Evolutionary conservation across 73 alveolate species (phyloP).

Genomic region (Paramecium pentaurelia): DNA sequence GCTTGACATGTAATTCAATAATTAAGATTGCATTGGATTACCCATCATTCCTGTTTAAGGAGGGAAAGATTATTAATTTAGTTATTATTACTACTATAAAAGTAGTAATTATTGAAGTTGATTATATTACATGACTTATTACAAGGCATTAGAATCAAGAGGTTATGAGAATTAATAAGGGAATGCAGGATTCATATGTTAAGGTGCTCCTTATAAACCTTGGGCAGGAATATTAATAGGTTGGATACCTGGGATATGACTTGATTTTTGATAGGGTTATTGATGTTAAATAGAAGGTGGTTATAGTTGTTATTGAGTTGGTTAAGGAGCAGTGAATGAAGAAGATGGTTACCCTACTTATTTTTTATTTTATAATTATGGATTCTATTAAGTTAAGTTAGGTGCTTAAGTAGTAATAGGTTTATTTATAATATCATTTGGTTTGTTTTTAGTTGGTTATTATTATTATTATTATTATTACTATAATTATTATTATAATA

Average conservation of each 20-base stretch:
- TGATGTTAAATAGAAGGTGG: background rate
- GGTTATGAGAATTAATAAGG: background rate
- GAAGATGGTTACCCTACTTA: background rate
- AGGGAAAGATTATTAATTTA: background rate
- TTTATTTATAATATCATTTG: background rate
- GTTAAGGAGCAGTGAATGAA: background rate
- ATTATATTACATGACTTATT: background rate
- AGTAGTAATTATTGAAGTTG: background rate
- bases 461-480: too few species aligned
- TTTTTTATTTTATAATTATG: background rate
- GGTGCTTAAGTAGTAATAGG: background rate
- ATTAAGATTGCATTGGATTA: background rate
- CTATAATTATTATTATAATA: too few species aligned
- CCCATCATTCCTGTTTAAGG: background rate
- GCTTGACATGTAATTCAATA: background rate
- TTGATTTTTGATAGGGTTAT: background rate
- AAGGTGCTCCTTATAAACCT: background rate
- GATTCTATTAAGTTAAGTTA: background rate
- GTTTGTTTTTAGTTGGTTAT: background rate
- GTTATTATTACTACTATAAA: background rate
- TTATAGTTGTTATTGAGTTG: background rate
- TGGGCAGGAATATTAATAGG: background rate
- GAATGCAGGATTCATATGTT: background rate
- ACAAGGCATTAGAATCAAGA: background rate
- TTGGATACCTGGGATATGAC: background rate